Percentiles rank a stretch among this genome's conserved stretches.
These are phyloP conservation scores for Artomyces pyxidatus DNA, from an alignment of 768 basidiomycete genomes.

Conservation along the genomic window DNA sequence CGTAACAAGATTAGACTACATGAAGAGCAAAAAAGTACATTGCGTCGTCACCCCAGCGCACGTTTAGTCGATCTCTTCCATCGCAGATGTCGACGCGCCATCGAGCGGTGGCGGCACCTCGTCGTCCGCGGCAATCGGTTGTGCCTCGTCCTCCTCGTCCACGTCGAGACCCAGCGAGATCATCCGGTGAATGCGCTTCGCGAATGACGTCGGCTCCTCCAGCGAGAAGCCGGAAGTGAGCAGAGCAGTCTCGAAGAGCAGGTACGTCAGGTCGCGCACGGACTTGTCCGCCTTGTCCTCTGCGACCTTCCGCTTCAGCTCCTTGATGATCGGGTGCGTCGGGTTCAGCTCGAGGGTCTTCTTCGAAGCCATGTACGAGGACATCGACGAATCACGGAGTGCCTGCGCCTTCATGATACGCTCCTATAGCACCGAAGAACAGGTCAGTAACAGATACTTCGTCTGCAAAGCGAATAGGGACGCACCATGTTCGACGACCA, in stretches of 20 bases:
- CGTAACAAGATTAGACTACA: neutral
- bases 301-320: constrained; percentile 89
- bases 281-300: constrained; percentile 99
- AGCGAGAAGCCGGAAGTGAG: constrained; percentile 94
- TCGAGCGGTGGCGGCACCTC: constrained; percentile 48
- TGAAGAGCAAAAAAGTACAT: constrained; percentile 4
- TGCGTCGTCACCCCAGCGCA: constrained; percentile 14
- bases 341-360: constrained; percentile 98
- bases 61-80: constrained; percentile 93
- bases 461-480: constrained; percentile 3
- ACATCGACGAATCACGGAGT: constrained; percentile 93
- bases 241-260: constrained; percentile 94
- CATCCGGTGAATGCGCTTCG: constrained; percentile 96
- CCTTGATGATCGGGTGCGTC: constrained; percentile 86
- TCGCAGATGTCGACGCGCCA: constrained; percentile 65
- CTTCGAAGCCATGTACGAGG: constrained; percentile 97
- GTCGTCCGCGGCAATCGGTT: constrained; percentile 34
- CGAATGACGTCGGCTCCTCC: constrained; percentile 91
- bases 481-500: constrained; percentile 98
- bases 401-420: constrained; percentile 99
- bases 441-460: neutral
- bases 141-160: constrained; percentile 55
- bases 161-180: constrained; percentile 61
- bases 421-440: constrained; percentile 38
- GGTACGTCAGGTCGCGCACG: constrained; percentile 91